Evolutionary conservation across 306 rosid genomes (phyloP).

Genomic region (Dalbergia cultrata): DNA sequence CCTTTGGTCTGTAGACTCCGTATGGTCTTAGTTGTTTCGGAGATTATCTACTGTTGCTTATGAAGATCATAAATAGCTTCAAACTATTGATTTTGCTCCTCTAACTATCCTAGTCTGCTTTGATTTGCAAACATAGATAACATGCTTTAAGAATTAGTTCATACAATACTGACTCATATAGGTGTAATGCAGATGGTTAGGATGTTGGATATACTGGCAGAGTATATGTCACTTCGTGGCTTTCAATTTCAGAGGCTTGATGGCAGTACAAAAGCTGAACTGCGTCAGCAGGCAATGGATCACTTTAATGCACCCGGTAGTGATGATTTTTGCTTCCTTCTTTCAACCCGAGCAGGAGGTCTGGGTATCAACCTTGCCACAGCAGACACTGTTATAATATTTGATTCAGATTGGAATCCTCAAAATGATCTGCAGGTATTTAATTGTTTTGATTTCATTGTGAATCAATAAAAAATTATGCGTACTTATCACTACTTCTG

Average conservation of each 20-base stretch:
- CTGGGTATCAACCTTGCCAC: constrained; percentile 99
- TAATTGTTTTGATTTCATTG: constrained; percentile 11
- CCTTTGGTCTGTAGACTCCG: not conserved
- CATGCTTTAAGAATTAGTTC: constrained; percentile 33
- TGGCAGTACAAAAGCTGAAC: constrained; percentile 97
- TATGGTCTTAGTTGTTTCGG: not conserved
- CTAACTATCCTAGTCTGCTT: constrained; percentile 24
- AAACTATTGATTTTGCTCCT: constrained; percentile 10
- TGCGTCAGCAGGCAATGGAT: constrained; percentile 99
- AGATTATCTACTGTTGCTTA: constrained; percentile 8
- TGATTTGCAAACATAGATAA: constrained; percentile 4
- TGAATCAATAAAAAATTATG: constrained; percentile 23
- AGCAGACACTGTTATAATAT: constrained; percentile 97
- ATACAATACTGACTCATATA: constrained; percentile 34
- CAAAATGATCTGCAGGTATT: constrained; percentile 97
- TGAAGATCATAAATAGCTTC: constrained; percentile 16
- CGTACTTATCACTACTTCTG: constrained; percentile 21
- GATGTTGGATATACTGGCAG: constrained; percentile 94
- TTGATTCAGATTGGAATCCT: constrained; percentile 99
- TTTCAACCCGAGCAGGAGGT: constrained; percentile 99
- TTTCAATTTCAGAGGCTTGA: constrained; percentile 98
- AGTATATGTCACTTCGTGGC: constrained; percentile 92
- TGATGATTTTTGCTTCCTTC: constrained; percentile 99
- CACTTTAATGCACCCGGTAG: constrained; percentile 99
- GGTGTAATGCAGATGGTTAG: constrained; percentile 89